Base-by-base conservation (phyloP, 306 rosid genomes). In the Glycine tomentella region DNA sequence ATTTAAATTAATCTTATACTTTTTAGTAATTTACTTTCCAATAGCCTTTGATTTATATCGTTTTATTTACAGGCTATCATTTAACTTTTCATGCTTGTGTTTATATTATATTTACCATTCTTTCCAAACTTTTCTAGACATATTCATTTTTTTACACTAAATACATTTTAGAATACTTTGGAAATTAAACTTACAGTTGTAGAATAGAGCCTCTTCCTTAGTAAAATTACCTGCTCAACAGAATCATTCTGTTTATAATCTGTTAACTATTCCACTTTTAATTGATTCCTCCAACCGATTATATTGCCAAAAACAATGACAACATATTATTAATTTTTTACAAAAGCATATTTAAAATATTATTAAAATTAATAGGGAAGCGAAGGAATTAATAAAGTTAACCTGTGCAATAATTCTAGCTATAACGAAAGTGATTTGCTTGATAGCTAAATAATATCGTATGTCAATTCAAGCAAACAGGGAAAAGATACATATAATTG, bases 401-500 rank as follows among this genome's bases (percentile, higher is more conserved):
- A 69, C 4, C 73, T 2, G 3, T 25, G 1, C 73, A 69, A 69
- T 69, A 69, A 69, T 69, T 69, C 6, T 48, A 45, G 17, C 40
- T 4, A 46, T 9, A 46, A 46, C 11, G 57, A 69, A 69, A 69
- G 57, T 45, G 57, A 69, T 14, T 67, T 69, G 5, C 2, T 11
- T 46, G 56, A 69, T 16, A 69, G 74, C 56, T 69, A 46, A 69
- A 69, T 46, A 69, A 69, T 69, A 45, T 69, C 74, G 56, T 9
- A 5, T 11, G 74, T 69, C 74, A 69, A 69, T 69, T 69, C 74
- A 69, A 46, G 42, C 74, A 5, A 46, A 69, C 57, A 69, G 57
- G 57, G 34, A 17, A 69, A 0, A 10, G 40, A 5, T 6, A 3
- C 74, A 69, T 48, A 69, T 46, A 36, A 64, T 7, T 14, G 12